Evolutionary conservation across 805 yeast genomes (phyloP).

Genomic region (Candida nitratophila): DNA sequence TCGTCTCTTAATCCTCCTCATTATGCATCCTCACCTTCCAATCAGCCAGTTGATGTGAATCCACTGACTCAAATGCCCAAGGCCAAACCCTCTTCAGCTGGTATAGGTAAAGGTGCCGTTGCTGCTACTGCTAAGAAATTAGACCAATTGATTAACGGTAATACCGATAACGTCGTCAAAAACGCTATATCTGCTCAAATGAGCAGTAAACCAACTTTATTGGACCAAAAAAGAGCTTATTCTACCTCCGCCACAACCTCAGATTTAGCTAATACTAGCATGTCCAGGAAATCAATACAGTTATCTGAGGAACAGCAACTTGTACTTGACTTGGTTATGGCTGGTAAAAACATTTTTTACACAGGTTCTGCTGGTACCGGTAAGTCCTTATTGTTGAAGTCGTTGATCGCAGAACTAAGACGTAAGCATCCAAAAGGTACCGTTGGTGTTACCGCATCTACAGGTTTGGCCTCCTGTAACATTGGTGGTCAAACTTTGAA

Average conservation of each 20-base stretch:
- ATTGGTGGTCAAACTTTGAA: conserved; percentile 76
- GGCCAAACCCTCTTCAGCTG: no score
- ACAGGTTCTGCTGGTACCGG: conserved; percentile 99
- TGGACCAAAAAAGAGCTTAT: background rate
- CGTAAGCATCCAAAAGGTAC: conserved; percentile 36
- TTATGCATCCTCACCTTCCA: no score
- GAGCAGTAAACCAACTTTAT: no score
- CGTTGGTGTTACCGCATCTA: conserved; percentile 77
- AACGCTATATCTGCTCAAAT: no score
- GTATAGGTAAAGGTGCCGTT: no score
- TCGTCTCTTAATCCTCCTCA: no score
- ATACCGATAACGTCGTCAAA: no score
- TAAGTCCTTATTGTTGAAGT: conserved; percentile 76
- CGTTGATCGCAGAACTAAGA: conserved; percentile 49
- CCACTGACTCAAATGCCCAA: no score
- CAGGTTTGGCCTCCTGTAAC: conserved; percentile 79
- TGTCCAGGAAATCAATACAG: conserved; percentile 12
- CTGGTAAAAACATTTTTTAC: conserved; percentile 70
- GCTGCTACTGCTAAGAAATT: no score
- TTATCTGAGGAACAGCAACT: conserved; percentile 57
- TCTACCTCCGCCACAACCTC: background rate
- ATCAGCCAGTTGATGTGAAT: no score
- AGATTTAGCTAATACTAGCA: background rate
- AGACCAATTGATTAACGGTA: no score
- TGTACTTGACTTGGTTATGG: conserved; percentile 53